Evolutionary conservation across 768 basidiomycete genomes (phyloP), one percentile per base, ranked within the genome.

Genomic region (Mycena alexandri): DNA sequence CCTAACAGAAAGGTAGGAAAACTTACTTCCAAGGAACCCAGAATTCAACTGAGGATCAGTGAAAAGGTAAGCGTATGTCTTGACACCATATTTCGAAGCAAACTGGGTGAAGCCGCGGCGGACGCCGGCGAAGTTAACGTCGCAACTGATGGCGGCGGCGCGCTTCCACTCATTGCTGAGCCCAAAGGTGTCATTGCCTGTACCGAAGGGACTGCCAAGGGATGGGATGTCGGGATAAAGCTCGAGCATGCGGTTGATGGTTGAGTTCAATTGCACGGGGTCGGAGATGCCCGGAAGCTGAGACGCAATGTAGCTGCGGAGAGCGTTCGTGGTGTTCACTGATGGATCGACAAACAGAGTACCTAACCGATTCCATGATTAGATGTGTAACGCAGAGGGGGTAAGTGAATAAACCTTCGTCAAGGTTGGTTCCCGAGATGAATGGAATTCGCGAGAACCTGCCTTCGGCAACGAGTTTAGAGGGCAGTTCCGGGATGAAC

Each of bases 201-300:
- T 85, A 19, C 76, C 76, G 64, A 78, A 85, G 0, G 84, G 85
- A 0, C 80, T 81, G 1, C 83, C 84, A 29, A 78, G 66, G 9
- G 80, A 75, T 12, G 85, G 81, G 33, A 76, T 64, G 34, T 83
- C 63, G 0, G 84, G 84, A 70, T 86, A 86, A 2, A 83, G 75
- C 22, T 79, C 42, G 2, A 83, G 19, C 12, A 84, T 50, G 8
- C 61, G 62, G 2, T 76, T 63, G 9, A 73, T 61, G 13, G 72
- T 68, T 14, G 56, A 17, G 29, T 46, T 57, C 19, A 57, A 67
- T 3, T 67, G 58, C n/a, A 44, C 58, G 11, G 55, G 44, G 10
- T 73, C 48, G 11, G 74, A 70, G 14, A 79, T 67, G 75, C 77
- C 6, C 3, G 56, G 56, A 10, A 57, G 56, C 25, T 57, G 56